Conservation (phyloP, 768 basidiomycete species). For the Serendipita sp. region DNA sequence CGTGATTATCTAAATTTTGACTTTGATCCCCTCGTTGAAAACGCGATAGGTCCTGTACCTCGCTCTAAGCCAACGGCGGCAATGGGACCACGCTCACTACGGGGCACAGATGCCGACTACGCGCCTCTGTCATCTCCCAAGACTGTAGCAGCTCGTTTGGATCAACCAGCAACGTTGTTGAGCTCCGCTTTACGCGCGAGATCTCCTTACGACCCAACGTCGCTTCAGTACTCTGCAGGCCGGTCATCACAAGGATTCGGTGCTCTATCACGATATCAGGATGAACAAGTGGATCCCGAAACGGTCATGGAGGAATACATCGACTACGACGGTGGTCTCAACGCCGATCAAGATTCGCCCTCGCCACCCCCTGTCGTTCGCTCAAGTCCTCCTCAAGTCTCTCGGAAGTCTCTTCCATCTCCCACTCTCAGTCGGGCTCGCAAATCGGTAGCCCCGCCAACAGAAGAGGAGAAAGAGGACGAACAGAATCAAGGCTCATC, state of each 20-base stretch:
- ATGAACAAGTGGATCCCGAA: neutral
- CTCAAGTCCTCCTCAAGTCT: slow-evolving; percentile 1
- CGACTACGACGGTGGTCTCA: neutral
- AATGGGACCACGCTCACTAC: neutral
- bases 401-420: neutral
- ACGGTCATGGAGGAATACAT: slow-evolving; percentile 1
- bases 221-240: neutral
- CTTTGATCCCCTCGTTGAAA: neutral
- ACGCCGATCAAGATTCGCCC: neutral
- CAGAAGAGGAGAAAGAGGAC: neutral
- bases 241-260: neutral
- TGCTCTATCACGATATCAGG: neutral
- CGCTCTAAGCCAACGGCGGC: neutral
- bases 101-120: neutral
- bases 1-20: neutral
- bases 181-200: neutral
- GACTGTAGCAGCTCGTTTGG: neutral
- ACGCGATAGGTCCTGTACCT: slow-evolving; percentile 1
- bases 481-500: neutral
- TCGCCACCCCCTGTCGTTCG: neutral
- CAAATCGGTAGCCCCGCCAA: neutral
- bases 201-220: neutral
- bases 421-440: neutral
- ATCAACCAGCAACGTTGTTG: neutral
- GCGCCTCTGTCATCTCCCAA: neutral